These are phyloP conservation scores for Aspergillus terreus DNA, from an alignment of 2,329 filamentous ascomycete genomes.

Conservation along the genomic window DNA sequence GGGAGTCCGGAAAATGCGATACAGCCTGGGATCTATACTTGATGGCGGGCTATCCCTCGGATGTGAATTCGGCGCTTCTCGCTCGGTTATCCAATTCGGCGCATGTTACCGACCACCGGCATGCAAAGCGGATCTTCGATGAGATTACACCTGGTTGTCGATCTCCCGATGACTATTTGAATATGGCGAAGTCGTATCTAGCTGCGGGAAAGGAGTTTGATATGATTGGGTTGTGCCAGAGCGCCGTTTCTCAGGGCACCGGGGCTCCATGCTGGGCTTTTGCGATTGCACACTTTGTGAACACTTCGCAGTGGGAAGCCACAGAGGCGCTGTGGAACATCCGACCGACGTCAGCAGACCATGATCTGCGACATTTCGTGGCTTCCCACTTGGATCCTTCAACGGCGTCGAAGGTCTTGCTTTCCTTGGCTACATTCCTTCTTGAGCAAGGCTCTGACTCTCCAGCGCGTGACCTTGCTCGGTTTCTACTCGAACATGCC, in stretches of 20 bases:
- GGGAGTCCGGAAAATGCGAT: conserved; percentile 25
- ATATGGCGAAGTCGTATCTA: conserved; percentile 44
- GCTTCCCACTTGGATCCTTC: conserved; percentile 12
- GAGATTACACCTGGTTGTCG: conserved; percentile 35
- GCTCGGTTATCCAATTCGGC: conserved; percentile 41
- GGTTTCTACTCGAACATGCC: conserved; percentile 23
- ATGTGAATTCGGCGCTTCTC: conserved; percentile 22
- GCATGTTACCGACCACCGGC: conserved; percentile 36
- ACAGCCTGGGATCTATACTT: conserved; percentile 43
- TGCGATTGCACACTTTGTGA: conserved; percentile 29
- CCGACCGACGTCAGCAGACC: conserved; percentile 12
- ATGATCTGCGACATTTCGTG: conserved; percentile 10
- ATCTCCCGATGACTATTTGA: conserved; percentile 42
- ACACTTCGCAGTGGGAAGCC: conserved; percentile 29
- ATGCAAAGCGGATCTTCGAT: conserved; percentile 46
- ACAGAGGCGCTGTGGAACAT: conserved; percentile 29
- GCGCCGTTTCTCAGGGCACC: conserved; percentile 29
- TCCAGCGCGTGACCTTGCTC: conserved; percentile 12
- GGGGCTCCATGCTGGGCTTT: conserved; percentile 27
- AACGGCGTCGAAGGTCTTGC: conserved; percentile 17
- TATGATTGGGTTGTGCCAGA: conserved; percentile 39
- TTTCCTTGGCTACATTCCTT: conserved; percentile 21
- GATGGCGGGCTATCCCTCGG: conserved; percentile 24
- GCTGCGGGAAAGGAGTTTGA: conserved; percentile 34
- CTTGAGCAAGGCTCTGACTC: conserved; percentile 1